Evolutionary conservation across 306 rosid species (phyloP).

Genomic region (Quercus gilva): DNA sequence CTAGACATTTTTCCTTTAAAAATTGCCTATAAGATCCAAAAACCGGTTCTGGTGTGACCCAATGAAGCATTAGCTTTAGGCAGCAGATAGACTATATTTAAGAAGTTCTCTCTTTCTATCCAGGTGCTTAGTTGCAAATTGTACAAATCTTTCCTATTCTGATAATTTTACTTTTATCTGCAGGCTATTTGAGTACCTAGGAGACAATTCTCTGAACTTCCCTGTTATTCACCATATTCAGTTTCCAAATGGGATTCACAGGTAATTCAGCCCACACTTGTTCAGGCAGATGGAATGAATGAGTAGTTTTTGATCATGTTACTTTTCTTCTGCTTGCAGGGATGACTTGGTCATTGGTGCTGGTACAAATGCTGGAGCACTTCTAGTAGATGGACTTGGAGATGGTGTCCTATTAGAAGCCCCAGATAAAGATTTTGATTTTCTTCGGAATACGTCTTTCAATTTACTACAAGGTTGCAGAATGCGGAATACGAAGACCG

Average conservation of each 20-base stretch:
- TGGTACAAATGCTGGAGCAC: conserved; percentile 87
- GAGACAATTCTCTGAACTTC: conserved; percentile 66
- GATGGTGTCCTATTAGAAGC: conserved; percentile 92
- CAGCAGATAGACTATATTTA: not conserved
- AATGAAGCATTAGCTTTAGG: not conserved
- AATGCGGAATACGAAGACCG: conserved; percentile 98
- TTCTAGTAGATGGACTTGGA: conserved; percentile 97
- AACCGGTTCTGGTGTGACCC: not conserved
- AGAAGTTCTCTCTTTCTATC: not conserved
- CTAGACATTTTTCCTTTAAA: not conserved
- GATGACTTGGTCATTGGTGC: conserved; percentile 94
- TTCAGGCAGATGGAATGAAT: conserved; percentile 8
- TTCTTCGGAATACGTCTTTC: conserved; percentile 88
- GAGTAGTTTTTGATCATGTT: conserved; percentile 10
- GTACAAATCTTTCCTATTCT: conserved; percentile 9
- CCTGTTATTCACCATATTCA: conserved; percentile 94
- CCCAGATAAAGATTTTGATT: conserved; percentile 78
- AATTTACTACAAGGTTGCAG: conserved; percentile 98
- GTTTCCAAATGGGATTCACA: conserved; percentile 79
- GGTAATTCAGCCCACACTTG: conserved; percentile 38
- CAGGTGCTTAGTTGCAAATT: not conserved
- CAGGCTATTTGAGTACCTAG: conserved; percentile 82
- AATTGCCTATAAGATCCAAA: not conserved
- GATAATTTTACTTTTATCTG: conserved; percentile 4
- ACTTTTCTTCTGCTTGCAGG: conserved; percentile 41